A percentile compares a stretch with the other conserved stretches of the same genome.
Conservation (phyloP, 345 rosid genomes). For the Eucalyptus curtisii region DNA sequence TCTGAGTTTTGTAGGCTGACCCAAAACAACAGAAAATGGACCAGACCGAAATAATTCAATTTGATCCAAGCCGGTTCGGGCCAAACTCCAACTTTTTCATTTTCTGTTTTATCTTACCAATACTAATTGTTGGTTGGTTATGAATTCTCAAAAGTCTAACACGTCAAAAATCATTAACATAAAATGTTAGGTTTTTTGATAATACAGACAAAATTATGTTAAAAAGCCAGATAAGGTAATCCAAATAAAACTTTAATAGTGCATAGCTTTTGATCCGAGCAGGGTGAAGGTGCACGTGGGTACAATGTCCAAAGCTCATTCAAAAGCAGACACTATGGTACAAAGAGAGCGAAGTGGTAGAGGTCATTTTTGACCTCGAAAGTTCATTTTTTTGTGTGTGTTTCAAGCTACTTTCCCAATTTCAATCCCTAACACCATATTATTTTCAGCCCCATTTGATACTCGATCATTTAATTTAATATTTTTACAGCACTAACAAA, state of each 20-base stretch:
- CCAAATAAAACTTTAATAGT: neutral
- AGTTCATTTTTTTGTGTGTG: neutral
- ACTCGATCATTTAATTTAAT: neutral
- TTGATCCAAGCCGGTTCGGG: neutral
- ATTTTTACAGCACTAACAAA: neutral
- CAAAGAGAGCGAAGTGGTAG: neutral
- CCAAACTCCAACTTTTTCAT: neutral
- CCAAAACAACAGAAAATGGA: neutral
- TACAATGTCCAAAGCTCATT: neutral
- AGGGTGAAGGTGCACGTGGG: neutral
- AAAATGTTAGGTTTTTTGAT: neutral
- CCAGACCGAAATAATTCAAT: neutral
- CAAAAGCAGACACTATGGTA: too few species aligned
- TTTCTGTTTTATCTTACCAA: neutral
- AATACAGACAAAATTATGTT: too few species aligned
- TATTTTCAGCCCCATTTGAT: neutral
- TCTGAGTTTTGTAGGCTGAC: neutral
- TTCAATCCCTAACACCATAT: neutral
- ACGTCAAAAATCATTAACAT: neutral
- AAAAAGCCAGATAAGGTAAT: neutral
- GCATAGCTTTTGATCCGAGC: neutral
- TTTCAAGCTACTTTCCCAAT: neutral
- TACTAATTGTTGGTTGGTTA: neutral
- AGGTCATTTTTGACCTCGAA: neutral
- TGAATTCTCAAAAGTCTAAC: neutral